Conservation (phyloP, 1,139 yeast genomes). For the Hansenula sp. region DNA sequence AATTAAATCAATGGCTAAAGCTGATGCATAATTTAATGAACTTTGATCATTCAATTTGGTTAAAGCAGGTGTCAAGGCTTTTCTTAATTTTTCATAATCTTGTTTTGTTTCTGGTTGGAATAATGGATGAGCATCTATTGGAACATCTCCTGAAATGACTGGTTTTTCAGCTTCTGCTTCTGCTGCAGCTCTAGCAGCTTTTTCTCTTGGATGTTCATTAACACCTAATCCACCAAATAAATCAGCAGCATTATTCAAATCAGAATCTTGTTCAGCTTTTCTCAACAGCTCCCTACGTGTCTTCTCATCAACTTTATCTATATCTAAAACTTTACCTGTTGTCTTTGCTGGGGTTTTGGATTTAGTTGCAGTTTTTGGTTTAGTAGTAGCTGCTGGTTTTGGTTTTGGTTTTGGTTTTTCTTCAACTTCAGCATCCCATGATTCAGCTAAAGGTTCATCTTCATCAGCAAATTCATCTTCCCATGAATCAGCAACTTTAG, state of each 20-base stretch:
- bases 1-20: conserved; percentile 78
- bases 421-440: conserved; percentile 82
- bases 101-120: conserved; percentile 77
- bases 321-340: conserved; percentile 23
- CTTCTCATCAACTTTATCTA: conserved; percentile 60
- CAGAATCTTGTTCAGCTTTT: conserved; percentile 78
- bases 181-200: conserved; percentile 45
- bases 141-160: conserved; percentile 57
- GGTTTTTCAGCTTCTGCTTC: conserved; percentile 29
- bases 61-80: conserved; percentile 66
- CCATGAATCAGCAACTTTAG: conserved; percentile 66
- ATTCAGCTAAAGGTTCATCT: conserved; percentile 70
- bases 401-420: conserved; percentile 29
- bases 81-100: conserved; percentile 82
- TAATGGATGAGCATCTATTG: conserved; percentile 68
- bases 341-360: conserved; percentile 32
- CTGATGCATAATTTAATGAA: conserved; percentile 63
- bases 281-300: conserved; percentile 70
- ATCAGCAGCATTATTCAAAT: conserved; percentile 89
- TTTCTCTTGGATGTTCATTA: conserved; percentile 72
- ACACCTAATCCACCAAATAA: conserved; percentile 82
- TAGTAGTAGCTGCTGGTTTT: conserved; percentile 28
- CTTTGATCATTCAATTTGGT: conserved; percentile 61
- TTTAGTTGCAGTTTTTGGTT: conserved; percentile 26
- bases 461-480: conserved; percentile 68